Percentiles rank a stretch among this genome's conserved stretches.
Conservation (phyloP, 352 stramenopile species). For the Phytophthora kernoviae region DNA sequence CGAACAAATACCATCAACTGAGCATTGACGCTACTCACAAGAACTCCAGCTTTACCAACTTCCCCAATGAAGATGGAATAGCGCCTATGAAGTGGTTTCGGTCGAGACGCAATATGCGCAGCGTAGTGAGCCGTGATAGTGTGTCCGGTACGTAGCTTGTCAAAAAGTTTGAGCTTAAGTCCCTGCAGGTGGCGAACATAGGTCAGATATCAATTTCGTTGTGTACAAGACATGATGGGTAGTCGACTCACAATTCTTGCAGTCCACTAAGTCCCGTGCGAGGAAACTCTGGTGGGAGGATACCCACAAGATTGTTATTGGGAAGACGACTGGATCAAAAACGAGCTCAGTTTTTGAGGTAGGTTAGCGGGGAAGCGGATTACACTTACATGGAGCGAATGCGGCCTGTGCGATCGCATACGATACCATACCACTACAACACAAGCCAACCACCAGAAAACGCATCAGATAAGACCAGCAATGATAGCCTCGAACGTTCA, state of each 20-base stretch:
- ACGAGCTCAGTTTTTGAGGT: neutral
- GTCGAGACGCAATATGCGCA: constrained; percentile 62
- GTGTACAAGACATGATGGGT: neutral
- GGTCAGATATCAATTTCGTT: neutral
- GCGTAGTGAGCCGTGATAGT: constrained; percentile 35
- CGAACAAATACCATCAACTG: neutral
- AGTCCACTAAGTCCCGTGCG: constrained; percentile 51
- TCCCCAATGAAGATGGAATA: constrained; percentile 46
- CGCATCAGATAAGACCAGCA: neutral
- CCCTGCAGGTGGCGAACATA: constrained; percentile 26
- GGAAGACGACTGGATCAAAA: constrained; percentile 40
- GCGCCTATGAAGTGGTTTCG: constrained; percentile 53
- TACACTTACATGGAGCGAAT: constrained; percentile 59
- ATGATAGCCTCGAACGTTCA: neutral
- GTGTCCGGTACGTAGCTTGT: constrained; percentile 51
- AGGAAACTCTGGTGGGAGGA: constrained; percentile 56
- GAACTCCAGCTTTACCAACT: constrained; percentile 54
- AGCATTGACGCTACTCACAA: constrained; percentile 39
- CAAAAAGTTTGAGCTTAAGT: constrained; percentile 77
- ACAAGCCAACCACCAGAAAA: neutral
- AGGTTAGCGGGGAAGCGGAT: neutral
- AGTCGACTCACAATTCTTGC: constrained; percentile 53
- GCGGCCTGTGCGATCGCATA: constrained; percentile 52
- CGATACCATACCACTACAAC: constrained; percentile 67
- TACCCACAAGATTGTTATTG: constrained; percentile 69